Evolutionary conservation across 495 filamentous ascomycete species (phyloP).

Genomic region (Aspergillus carlsbadensis): DNA sequence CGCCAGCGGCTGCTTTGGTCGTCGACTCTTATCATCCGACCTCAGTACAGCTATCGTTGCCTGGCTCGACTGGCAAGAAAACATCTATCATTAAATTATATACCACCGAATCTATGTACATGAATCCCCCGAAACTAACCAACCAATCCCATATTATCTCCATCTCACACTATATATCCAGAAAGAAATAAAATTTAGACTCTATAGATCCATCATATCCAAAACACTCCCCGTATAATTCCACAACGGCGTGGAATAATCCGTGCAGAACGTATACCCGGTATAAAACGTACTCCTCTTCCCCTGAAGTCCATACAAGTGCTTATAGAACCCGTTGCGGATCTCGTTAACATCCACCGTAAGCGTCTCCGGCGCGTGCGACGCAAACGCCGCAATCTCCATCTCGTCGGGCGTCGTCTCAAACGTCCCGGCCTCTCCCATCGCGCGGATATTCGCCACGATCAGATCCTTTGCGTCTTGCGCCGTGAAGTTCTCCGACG

Average conservation of each 20-base stretch:
- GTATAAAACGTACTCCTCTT: slow-evolving; percentile 41
- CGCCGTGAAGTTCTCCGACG: slow-evolving; percentile 22
- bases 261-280: slow-evolving; percentile 32
- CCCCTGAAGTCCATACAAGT: slow-evolving; percentile 40
- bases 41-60: no score
- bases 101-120: no score
- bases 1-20: no score
- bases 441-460: slow-evolving; percentile 25
- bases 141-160: no score
- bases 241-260: slow-evolving; percentile 8
- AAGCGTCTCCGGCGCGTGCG: slow-evolving; percentile 42
- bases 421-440: slow-evolving; percentile 30
- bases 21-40: no score
- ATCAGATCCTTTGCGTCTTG: slow-evolving; percentile 28
- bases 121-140: no score
- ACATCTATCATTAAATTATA: no score
- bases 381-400: slow-evolving; percentile 32
- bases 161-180: background rate
- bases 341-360: slow-evolving; percentile 32
- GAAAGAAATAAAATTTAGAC: background rate
- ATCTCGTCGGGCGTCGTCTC: slow-evolving; percentile 8
- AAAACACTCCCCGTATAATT: background rate
- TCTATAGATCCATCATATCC: background rate
- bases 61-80: no score
- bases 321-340: slow-evolving; percentile 33